A percentile compares a stretch with the other conserved stretches of the same genome.
Conservation (phyloP, 2,329 filamentous ascomycete species). For the Falciphora oryzae region DNA sequence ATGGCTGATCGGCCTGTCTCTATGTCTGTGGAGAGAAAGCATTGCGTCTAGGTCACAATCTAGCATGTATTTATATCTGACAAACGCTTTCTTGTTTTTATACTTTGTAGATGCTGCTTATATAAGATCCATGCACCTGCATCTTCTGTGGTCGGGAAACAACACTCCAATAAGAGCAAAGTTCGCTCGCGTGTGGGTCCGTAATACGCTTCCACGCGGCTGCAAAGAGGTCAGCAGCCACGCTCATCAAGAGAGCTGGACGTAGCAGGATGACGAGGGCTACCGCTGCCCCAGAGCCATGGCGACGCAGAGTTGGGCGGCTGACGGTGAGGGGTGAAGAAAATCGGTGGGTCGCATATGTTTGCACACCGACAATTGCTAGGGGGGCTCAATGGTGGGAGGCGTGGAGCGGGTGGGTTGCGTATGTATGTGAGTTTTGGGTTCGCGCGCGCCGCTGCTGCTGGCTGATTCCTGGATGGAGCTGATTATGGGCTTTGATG, state of each 20-base stretch:
- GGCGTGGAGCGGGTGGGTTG: slow-evolving; percentile 1
- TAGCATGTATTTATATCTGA: no score
- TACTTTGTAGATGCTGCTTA: background rate
- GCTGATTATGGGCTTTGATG: background rate
- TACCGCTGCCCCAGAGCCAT: background rate
- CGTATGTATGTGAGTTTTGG: background rate
- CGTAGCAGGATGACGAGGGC: background rate
- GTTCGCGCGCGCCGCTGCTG: background rate
- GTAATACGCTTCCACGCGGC: background rate
- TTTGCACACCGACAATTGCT: slow-evolving; percentile 1
- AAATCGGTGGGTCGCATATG: background rate
- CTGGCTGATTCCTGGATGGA: background rate
- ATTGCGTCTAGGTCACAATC: no score
- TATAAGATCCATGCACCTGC: background rate
- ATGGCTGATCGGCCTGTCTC: no score
- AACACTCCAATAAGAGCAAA: background rate
- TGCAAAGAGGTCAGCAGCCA: background rate
- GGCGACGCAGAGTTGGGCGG: background rate
- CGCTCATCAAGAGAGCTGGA: no score
- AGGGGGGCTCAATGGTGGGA: background rate
- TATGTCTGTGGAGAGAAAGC: no score
- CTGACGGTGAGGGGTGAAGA: background rate
- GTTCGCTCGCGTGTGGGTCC: background rate
- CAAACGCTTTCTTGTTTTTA: no score
- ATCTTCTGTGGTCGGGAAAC: background rate